Conservation (phyloP, 2,329 filamentous ascomycete genomes). For the Alternaria incomplexa region DNA sequence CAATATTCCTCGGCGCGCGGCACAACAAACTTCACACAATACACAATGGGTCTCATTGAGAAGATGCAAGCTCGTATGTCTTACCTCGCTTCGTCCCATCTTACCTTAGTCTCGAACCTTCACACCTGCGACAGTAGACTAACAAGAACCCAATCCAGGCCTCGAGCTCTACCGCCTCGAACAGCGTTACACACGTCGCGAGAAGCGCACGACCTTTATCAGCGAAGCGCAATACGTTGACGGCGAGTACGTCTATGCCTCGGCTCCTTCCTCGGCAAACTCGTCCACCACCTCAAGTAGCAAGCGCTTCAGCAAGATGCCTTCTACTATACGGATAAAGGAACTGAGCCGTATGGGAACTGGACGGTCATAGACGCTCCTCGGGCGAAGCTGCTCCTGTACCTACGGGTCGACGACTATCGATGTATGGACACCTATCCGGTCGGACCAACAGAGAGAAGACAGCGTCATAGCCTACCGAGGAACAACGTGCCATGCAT, state of each 20-base stretch:
- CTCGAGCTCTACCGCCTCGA: conserved; percentile 94
- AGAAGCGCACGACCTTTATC: conserved; percentile 87
- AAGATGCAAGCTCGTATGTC: conserved; percentile 50
- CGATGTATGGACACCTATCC: neutral
- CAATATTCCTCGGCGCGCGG: conserved; percentile 10
- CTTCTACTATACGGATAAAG: conserved; percentile 40
- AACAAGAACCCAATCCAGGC: conserved; percentile 52
- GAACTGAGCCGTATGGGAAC: conserved; percentile 39
- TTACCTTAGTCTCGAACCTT: conserved; percentile 5
- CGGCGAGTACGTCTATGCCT: conserved; percentile 85
- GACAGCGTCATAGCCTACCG: neutral
- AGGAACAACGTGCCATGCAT: neutral
- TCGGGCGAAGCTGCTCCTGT: neutral
- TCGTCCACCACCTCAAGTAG: conserved; percentile 32
- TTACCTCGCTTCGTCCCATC: conserved; percentile 7
- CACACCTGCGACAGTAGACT: conserved; percentile 2
- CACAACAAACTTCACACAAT: conserved; percentile 9
- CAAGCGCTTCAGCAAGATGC: conserved; percentile 45
- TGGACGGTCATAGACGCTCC: conserved; percentile 26
- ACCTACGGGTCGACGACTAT: neutral
- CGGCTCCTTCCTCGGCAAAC: conserved; percentile 42
- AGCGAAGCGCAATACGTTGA: conserved; percentile 92
- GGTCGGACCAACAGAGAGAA: neutral
- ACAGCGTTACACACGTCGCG: conserved; percentile 90
- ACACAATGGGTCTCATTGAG: conserved; percentile 48